Evolutionary conservation across 2,329 filamentous ascomycete species (phyloP), one percentile per base, ranked within the genome.

Genomic region (Coniochaeta sp.): DNA sequence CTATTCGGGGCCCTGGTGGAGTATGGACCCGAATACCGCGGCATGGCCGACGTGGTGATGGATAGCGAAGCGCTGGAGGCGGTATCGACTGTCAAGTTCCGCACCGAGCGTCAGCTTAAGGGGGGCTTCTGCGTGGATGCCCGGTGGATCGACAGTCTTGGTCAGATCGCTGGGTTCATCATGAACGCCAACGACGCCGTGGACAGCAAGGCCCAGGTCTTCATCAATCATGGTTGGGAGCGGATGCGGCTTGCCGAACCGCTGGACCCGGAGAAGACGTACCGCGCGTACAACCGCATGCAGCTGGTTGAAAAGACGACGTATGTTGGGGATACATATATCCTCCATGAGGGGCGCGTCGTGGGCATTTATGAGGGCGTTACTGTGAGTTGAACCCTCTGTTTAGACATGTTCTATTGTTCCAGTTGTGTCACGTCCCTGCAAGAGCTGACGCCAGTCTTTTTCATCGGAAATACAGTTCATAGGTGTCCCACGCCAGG

Each of bases 111-210:
- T n/a, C n/a, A n/a, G n/a, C n/a, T 36, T 16, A 7, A 7, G 34
- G 34, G 16, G 34, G 16, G 16, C 7, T 36, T 8, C 34, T 7
- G 34, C 7, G 66, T 71, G 59, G 58, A 60, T 28, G 68, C 69
- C 4, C 65, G 64, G 33, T 70, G 65, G 64, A 68, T 70, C 50
- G 70, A 72, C 60, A 68, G 64, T 31, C 17, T 68, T 12, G 62
- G 61, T 1, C 68, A 70, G 38, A 54, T 71, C 8, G 63, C 68
- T 1, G 69, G 70, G 1, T 71, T 72, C 36, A 63, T 71, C n/a
- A 57, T 71, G 38, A 71, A 71, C 16, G 7, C 34, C 34, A 36
- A 36, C 34, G 34, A 7, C 8, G 16, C 8, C 34, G 38, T 65
- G 62, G 2, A 63, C 12, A 63, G 63, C 19, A 34, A 57, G 9